phyloP scores from a whole-genome alignment of 2,329 filamentous ascomycete species.

The Exophiala sp. region DNA sequence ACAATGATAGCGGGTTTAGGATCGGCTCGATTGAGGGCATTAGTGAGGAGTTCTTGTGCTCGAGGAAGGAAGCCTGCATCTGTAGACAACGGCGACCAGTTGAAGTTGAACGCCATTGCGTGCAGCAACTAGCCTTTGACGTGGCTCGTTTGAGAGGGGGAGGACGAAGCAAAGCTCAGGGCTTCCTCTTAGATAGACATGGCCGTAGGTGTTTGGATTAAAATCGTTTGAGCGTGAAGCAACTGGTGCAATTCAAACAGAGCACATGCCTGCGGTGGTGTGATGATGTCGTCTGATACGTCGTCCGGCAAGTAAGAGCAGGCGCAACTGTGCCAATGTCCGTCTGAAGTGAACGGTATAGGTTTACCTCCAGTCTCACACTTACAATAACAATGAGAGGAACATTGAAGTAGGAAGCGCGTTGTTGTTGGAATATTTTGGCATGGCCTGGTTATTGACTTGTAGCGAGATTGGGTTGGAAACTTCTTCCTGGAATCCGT shows the following conservation, averaged over 20 bases:
- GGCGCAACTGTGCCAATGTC: not conserved
- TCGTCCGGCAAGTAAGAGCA: not conserved
- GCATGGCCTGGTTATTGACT: too few relatives aligned
- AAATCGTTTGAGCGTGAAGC: not conserved
- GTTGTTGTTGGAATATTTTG: too few relatives aligned
- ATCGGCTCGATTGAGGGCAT: conserved; percentile 93
- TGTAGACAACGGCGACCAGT: conserved; percentile 98
- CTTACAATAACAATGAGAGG: too few relatives aligned
- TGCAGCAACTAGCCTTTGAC: not conserved
- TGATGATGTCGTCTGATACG: conserved; percentile 13
- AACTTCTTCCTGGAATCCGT: too few relatives aligned
- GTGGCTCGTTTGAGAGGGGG: not conserved
- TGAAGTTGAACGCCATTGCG: conserved; percentile 99
- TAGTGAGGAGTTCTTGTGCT: conserved; percentile 89
- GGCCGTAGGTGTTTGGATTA: not conserved
- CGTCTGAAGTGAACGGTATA: too few relatives aligned
- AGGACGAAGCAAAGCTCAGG: not conserved
- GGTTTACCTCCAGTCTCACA: too few relatives aligned
- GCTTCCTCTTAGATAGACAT: conserved; percentile 1
- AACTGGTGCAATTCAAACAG: not conserved
- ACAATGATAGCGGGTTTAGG: conserved; percentile 99
- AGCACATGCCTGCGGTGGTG: conserved; percentile 15
- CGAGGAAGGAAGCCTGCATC: conserved; percentile 87
- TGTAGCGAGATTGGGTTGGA: too few relatives aligned
- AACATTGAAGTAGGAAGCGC: too few relatives aligned